A percentile compares a stretch with the other conserved stretches of the same genome.
Evolutionary conservation across 2,329 filamentous ascomycete species (phyloP).

Genomic region (Domatiomyces catenatus): DNA sequence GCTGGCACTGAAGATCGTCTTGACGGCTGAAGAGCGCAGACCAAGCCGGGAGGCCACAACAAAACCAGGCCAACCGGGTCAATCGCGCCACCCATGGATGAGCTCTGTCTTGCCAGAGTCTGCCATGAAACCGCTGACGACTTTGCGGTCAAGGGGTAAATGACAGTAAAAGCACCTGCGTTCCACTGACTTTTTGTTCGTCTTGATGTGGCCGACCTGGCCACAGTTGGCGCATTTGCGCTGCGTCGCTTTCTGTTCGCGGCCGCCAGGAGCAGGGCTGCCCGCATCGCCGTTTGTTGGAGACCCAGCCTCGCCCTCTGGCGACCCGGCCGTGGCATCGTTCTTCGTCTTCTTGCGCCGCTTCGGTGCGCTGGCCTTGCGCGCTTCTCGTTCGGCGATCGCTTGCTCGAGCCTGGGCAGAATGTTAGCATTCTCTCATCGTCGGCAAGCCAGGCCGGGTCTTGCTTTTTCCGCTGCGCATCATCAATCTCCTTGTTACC

Average conservation of each 20-base stretch:
- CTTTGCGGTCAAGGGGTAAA: slow-evolving; percentile 11
- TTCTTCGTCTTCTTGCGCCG: slow-evolving; percentile 24
- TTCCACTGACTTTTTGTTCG: slow-evolving; percentile 77
- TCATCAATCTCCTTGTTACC: slow-evolving; percentile 52
- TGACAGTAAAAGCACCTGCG: slow-evolving; percentile 16
- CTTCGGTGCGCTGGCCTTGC: slow-evolving; percentile 23
- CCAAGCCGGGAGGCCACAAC: background rate
- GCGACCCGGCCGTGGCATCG: slow-evolving; percentile 8
- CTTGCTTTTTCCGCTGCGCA: slow-evolving; percentile 43
- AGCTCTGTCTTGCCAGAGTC: background rate
- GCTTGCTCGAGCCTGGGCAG: slow-evolving; percentile 35
- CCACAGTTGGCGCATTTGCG: slow-evolving; percentile 97
- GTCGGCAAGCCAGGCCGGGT: background rate
- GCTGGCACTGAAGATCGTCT: background rate
- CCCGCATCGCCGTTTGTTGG: slow-evolving; percentile 28
- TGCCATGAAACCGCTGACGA: slow-evolving; percentile 2
- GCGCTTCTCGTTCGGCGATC: slow-evolving; percentile 4
- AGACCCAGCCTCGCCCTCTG: slow-evolving; percentile 24
- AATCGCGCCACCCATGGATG: background rate
- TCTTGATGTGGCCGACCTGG: slow-evolving; percentile 94
- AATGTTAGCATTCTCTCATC: slow-evolving; percentile 16
- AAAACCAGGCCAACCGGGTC: background rate
- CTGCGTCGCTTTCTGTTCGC: slow-evolving; percentile 39
- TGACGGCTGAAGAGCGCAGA: background rate
- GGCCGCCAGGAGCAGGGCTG: slow-evolving; percentile 31